Conservation (phyloP, 179 eudicot species). For the Sideroxylon spinosum region DNA sequence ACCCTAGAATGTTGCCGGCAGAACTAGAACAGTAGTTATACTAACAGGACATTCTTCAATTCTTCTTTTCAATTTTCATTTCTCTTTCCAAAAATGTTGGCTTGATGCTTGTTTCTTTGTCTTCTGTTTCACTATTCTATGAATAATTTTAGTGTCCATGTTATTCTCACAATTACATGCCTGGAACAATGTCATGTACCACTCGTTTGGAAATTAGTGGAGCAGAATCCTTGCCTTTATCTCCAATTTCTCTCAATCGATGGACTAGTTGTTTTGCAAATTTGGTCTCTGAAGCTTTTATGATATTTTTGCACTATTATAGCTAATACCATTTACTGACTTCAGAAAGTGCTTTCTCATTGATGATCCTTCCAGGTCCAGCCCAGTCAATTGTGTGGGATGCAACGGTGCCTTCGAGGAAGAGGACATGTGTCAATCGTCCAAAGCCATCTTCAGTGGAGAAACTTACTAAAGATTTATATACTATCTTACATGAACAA, state of each 20-base stretch:
- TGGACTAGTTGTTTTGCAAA: not conserved
- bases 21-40: not conserved
- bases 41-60: not conserved
- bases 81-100: not conserved
- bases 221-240: not conserved
- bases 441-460: constrained; percentile 84
- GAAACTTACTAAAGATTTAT: constrained; percentile 84
- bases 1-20: not conserved
- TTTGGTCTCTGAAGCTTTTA: not conserved
- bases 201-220: not conserved
- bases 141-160: not conserved
- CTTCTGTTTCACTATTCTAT: not conserved
- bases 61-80: not conserved
- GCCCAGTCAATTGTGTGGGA: constrained; percentile 80
- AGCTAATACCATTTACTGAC: not conserved
- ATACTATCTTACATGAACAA: constrained; percentile 77
- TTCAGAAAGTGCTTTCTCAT: not conserved
- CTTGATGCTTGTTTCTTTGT: constrained; percentile 6
- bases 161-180: not conserved
- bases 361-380: constrained; percentile 45
- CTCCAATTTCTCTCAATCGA: not conserved
- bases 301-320: constrained; percentile 12
- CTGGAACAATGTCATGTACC: not conserved
- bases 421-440: constrained; percentile 77
- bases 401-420: constrained; percentile 74